phyloP scores from a whole-genome alignment of 148 eudicot species.

The Camellia japonica region DNA sequence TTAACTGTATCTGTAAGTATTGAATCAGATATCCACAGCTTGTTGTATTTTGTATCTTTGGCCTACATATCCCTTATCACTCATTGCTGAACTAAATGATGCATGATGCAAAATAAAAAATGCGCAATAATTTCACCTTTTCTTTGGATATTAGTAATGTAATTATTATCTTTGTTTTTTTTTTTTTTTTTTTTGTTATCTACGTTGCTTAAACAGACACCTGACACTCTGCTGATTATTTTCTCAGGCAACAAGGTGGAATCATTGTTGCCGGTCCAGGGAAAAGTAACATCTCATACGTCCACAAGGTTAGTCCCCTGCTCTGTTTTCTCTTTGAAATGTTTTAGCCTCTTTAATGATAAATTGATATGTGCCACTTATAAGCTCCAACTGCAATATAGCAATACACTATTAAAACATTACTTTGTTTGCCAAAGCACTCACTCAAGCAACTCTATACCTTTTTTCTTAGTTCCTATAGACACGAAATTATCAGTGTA shows the following conservation, averaged over 20 bases:
- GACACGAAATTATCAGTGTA: background rate
- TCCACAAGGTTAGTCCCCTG: constrained; percentile 66
- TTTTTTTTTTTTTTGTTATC: background rate
- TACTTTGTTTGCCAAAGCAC: background rate
- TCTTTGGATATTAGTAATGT: background rate
- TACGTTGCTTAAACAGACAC: background rate
- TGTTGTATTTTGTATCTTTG: background rate
- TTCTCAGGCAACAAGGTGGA: constrained; percentile 93
- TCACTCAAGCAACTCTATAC: background rate
- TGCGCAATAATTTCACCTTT: background rate
- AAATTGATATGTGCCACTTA: background rate
- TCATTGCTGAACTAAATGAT: constrained; percentile 1
- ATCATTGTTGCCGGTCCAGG: constrained; percentile 97
- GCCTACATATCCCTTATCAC: background rate
- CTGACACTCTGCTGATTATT: constrained; percentile 5
- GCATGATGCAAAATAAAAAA: constrained; percentile 12
- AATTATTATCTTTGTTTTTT: too few relatives aligned
- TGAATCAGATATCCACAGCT: background rate
- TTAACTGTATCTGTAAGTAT: background rate
- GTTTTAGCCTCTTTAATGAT: background rate
- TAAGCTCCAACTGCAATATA: background rate
- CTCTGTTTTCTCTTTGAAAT: background rate
- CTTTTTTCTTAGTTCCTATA: background rate
- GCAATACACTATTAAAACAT: background rate
- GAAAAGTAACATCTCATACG: constrained; percentile 73